Base-by-base conservation (phyloP, 345 rosid genomes). In the Carallia pectinifolia region DNA sequence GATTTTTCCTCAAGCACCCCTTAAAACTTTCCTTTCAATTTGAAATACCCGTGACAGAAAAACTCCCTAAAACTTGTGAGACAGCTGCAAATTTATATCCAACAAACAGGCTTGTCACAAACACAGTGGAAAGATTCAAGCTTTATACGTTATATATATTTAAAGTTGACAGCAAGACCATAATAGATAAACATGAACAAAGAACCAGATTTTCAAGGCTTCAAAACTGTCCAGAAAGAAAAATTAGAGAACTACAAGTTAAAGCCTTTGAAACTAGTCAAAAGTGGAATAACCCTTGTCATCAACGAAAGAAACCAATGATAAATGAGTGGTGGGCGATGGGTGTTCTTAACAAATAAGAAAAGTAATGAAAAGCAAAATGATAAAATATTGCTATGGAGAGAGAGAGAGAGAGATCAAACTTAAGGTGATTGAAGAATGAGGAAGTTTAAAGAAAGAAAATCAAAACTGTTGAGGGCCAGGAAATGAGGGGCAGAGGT, bases 401-500 rank as follows among this genome's bases (percentile, higher is more conserved):
- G 40, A 65, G 61, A 29, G 18, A 60, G 37, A 65, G 76, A 73
- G 68, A 55, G 47, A 47, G 37, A 69, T 31, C 39, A 23, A 81
- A 66, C 2, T 6, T 67, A 72, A 68, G 80, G 83, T 33, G 74
- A 73, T 37, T 16, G 71, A 72, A 71, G 78, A 79, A 79, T 60
- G 90, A 83, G 79, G 87, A 85, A 81, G 84, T 93, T 89, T 87
- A 77, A 82, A 84, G 89, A 77, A 82, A 84, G 89, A 89, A 81
- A 81, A 80, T 74, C 53, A 71, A 76, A 89, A 84, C 73, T 79
- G 84, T 81, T 72, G 62, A 81, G 83, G 77, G 65, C 80, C 80
- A 77, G 79, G 82, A 76, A 71, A 77, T 70, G 50, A 54, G 23
- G 60, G 7, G 74, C 7, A 60, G 58, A 62, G 50, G 62, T 1